These are phyloP conservation scores for Daldinia decipiens DNA, from an alignment of 495 filamentous ascomycete genomes.

Conservation along the genomic window DNA sequence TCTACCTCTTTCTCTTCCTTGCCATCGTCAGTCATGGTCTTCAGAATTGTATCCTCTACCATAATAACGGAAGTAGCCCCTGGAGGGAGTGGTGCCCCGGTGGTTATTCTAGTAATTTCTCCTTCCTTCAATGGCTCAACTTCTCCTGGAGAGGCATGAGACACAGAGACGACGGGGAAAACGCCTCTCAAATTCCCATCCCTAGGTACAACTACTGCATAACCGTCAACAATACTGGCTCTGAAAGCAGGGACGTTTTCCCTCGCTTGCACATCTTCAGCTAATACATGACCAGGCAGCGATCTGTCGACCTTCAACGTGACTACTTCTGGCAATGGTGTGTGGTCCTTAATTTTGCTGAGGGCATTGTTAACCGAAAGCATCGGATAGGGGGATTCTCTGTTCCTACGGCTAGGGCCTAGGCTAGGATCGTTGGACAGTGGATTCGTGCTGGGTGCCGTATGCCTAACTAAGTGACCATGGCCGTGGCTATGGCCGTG, in stretches of 20 bases:
- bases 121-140: slow-evolving; percentile 70
- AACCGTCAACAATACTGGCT: slow-evolving; percentile 97
- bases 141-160: slow-evolving; percentile 79
- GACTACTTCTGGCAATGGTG: slow-evolving; percentile 66
- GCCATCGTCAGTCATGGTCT: slow-evolving; percentile 76
- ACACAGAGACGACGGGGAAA: slow-evolving; percentile 87
- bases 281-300: slow-evolving; percentile 80
- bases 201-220: slow-evolving; percentile 75
- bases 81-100: slow-evolving; percentile 88
- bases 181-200: slow-evolving; percentile 73
- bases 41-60: slow-evolving; percentile 92
- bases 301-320: slow-evolving; percentile 66
- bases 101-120: slow-evolving; percentile 89
- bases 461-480: slow-evolving; percentile 75
- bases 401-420: slow-evolving; percentile 79
- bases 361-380: slow-evolving; percentile 84
- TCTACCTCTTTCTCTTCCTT: slow-evolving; percentile 87
- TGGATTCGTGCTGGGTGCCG: slow-evolving; percentile 66
- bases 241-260: slow-evolving; percentile 92
- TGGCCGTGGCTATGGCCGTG: slow-evolving; percentile 76
- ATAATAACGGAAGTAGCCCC: slow-evolving; percentile 94
- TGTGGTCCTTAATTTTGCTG: slow-evolving; percentile 73
- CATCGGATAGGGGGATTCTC: slow-evolving; percentile 93
- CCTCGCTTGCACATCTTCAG: slow-evolving; percentile 79
- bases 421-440: slow-evolving; percentile 83